phyloP scores from a whole-genome alignment of 768 basidiomycete species.

The Gyrodon lividus region DNA sequence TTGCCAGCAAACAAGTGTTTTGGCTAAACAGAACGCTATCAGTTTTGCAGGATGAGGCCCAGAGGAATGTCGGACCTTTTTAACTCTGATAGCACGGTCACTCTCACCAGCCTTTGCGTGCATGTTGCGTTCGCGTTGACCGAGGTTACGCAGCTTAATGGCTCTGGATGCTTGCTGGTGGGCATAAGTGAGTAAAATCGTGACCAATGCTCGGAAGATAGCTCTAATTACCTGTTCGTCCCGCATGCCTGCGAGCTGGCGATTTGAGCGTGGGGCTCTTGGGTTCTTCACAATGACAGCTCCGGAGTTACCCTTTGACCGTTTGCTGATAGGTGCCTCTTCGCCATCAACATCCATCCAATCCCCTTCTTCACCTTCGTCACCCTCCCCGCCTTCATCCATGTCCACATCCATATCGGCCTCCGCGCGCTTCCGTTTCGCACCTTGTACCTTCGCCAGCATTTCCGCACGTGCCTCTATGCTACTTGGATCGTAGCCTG shows the following conservation, averaged over 20 bases:
- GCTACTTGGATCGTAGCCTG: conserved; percentile 84
- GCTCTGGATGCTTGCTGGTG: conserved; percentile 77
- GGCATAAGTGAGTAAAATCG: conserved; percentile 8
- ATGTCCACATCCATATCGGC: conserved; percentile 58
- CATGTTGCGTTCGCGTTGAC: conserved; percentile 84
- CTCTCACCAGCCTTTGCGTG: conserved; percentile 89
- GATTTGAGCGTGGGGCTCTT: conserved; percentile 66
- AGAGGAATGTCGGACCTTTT: conserved; percentile 64
- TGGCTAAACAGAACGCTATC: conserved; percentile 48
- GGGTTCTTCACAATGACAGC: conserved; percentile 47
- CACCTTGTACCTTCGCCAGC: conserved; percentile 70
- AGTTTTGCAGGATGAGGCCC: background rate
- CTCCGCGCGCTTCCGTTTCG: conserved; percentile 60
- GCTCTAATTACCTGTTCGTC: conserved; percentile 58
- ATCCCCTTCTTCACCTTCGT: conserved; percentile 43
- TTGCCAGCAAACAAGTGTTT: conserved; percentile 87
- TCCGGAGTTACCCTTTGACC: conserved; percentile 61
- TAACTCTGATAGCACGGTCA: conserved; percentile 76
- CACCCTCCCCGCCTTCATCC: conserved; percentile 40
- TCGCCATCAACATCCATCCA: conserved; percentile 58
- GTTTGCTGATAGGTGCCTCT: conserved; percentile 53
- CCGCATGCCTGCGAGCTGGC: conserved; percentile 77
- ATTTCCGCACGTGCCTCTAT: conserved; percentile 87
- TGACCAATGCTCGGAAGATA: conserved; percentile 1
- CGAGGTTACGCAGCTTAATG: conserved; percentile 78